phyloP scores from a whole-genome alignment of 108 stramenopile genomes.

The Cylindrotheca fusiformis region DNA sequence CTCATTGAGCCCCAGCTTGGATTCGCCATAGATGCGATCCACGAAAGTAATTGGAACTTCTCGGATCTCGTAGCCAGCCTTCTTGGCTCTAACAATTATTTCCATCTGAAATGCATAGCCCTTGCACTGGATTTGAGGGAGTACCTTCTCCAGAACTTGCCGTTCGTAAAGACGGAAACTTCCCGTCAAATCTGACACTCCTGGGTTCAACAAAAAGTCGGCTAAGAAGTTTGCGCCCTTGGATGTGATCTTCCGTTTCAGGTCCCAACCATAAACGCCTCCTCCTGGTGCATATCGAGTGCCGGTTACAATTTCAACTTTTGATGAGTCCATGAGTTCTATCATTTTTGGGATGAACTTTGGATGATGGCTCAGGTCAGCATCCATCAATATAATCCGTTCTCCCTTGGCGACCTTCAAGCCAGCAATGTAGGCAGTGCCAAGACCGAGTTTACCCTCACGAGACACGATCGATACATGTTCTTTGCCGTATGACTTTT shows the following conservation, averaged over 20 bases:
- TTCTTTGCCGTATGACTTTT: constrained; percentile 75
- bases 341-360: constrained; percentile 95
- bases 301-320: constrained; percentile 93
- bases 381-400: constrained; percentile 96
- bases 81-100: constrained; percentile 87
- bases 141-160: constrained; percentile 79
- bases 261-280: constrained; percentile 95
- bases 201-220: constrained; percentile 88
- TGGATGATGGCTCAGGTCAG: constrained; percentile 97
- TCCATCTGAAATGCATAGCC: constrained; percentile 99
- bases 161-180: constrained; percentile 93
- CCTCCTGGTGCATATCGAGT: constrained; percentile 90
- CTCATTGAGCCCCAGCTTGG: constrained; percentile 95
- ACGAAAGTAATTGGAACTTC: constrained; percentile 98
- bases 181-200: constrained; percentile 93
- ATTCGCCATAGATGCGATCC: constrained; percentile 97
- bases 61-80: constrained; percentile 76
- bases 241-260: constrained; percentile 86
- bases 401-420: constrained; percentile 77
- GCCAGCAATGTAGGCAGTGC: constrained; percentile 94
- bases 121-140: constrained; percentile 79
- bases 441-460: constrained; percentile 93
- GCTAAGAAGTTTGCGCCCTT: constrained; percentile 97
- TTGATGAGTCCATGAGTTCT: constrained; percentile 49
- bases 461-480: constrained; percentile 84